Base-by-base conservation (phyloP, 2,329 filamentous ascomycete genomes). In the Microcyclosporella mali region DNA sequence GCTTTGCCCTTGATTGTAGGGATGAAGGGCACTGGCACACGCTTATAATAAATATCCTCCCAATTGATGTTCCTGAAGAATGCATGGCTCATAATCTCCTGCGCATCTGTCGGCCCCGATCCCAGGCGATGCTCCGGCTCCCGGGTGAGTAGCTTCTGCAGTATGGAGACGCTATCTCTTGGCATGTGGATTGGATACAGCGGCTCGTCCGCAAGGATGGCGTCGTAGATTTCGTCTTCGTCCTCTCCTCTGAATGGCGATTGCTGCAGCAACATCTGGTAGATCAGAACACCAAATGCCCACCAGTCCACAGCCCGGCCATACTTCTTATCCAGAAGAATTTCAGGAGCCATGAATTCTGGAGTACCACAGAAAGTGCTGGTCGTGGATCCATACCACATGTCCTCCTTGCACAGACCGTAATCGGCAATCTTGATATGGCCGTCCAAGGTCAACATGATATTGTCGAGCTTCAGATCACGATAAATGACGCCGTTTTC, bases 341-440 rank as follows among this genome's bases (percentile, higher is more conserved):
- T 98, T 84, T 98, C 92, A 7, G 92, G 92, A 7, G 92, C 92
- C 92, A 98, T 98, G 56, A 98, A 98, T 64, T 98, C 92, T 12
- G 92, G 92, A n/a, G 92, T 98, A 66, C 92, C 92, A 64, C 92
- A 98, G 73, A 98, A 98, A 6, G 92, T 98, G 69, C 89, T 90
- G 0, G 92, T 98, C 2, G 86, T 95, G 43, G 86, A 90, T 33
- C 88, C 88, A 63, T 94, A 98, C 89, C 90, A 98, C 92, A 98
- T 98, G 58, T 98, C 89, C 64, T 98, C 92, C 69, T 98, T 98
- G 73, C 94, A 98, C 37, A 98, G 79, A 79, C 92, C 92, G 65
- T 95, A 98, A 75, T 98, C 92, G 40, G 79, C 92, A 73, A 98
- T 88, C 75, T 97, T 97, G 73, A 98, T 94, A 66, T 98, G 92